Evolutionary conservation across 306 rosid species (phyloP), one percentile per base, ranked within the genome.

Genomic region (Cicer pinnatifidum): DNA sequence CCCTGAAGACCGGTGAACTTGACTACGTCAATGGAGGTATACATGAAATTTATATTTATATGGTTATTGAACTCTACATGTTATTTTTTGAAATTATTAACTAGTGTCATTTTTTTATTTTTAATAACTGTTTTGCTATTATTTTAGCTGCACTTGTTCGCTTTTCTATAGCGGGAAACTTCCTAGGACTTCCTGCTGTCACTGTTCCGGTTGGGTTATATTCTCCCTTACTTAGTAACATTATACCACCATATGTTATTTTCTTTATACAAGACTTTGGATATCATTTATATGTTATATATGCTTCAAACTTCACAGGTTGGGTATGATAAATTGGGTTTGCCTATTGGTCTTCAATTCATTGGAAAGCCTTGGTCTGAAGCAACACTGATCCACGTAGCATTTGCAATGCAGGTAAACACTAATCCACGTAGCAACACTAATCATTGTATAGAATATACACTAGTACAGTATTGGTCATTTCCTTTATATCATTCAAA

Each of bases 311-410:
- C 10, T 23, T 76, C 67, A 65, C 79, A 93, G 98, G 92, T 91
- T 77, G 98, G 98, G 43, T 89, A 85, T 37, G 96, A 89, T 59
- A 85, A 87, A 79, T 40, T 58, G 10, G 98, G 98, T 73, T 80
- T 93, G 84, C 98, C 98, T 11, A 93, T 93, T 72, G 98, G 98
- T 39, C 96, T 93, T 81, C 98, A 93, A 76, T 89, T 93, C 77
- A 88, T 93, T 28, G 97, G 98, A 67, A 87, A 82, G 83, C 97
- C 97, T 67, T 93, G 97, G 97, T 88, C 90, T 48, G 98, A 93
- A 84, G 83, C 98, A 60, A 89, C 97, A 53, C 59, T 93, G 6
- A 88, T 89, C 73, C 94, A 84, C 77, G 75, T 93, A 57, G 96
- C 97, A 52, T 83, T 9, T 73, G 96, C 94, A 45, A 56, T 80